These are phyloP conservation scores for Fraxinus latifolia DNA, from an alignment of 305 asterid genomes.

Conservation along the genomic window DNA sequence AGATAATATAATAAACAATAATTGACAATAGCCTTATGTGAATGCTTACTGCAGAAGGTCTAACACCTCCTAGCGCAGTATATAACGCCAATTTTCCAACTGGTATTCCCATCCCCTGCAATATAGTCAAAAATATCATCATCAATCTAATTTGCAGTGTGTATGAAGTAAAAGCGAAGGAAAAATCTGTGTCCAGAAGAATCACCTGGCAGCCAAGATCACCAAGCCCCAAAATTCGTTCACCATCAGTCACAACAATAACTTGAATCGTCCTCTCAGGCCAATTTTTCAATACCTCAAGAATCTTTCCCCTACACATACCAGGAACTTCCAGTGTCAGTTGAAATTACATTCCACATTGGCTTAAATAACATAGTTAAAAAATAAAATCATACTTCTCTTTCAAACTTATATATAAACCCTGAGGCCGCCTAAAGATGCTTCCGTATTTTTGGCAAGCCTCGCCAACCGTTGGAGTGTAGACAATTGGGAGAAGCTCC, in stretches of 20 bases:
- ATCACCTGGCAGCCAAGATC: slow-evolving; percentile 78
- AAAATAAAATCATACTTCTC: slow-evolving; percentile 50
- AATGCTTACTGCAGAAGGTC: slow-evolving; percentile 76
- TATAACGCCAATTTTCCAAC: slow-evolving; percentile 74
- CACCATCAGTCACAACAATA: slow-evolving; percentile 84
- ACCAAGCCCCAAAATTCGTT: slow-evolving; percentile 81
- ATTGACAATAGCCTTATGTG: not conserved
- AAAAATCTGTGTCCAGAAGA: not conserved
- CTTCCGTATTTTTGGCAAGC: slow-evolving; percentile 75
- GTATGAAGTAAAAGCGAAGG: not conserved
- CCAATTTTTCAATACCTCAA: slow-evolving; percentile 79
- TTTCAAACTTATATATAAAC: slow-evolving; percentile 70
- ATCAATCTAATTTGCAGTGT: not conserved
- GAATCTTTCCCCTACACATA: slow-evolving; percentile 62
- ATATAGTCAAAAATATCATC: not conserved
- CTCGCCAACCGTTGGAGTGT: slow-evolving; percentile 81
- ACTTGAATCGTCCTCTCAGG: slow-evolving; percentile 78
- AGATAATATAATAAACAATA: not conserved
- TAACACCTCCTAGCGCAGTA: slow-evolving; percentile 74
- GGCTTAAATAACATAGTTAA: not conserved
- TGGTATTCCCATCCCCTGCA: slow-evolving; percentile 88
- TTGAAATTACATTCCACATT: slow-evolving; percentile 6
- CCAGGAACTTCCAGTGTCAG: slow-evolving; percentile 5
- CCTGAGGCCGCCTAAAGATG: slow-evolving; percentile 77
- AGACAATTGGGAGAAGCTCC: slow-evolving; percentile 79